Base-by-base conservation (phyloP, 73 alveolate species). In the Urostyla sp. region DNA sequence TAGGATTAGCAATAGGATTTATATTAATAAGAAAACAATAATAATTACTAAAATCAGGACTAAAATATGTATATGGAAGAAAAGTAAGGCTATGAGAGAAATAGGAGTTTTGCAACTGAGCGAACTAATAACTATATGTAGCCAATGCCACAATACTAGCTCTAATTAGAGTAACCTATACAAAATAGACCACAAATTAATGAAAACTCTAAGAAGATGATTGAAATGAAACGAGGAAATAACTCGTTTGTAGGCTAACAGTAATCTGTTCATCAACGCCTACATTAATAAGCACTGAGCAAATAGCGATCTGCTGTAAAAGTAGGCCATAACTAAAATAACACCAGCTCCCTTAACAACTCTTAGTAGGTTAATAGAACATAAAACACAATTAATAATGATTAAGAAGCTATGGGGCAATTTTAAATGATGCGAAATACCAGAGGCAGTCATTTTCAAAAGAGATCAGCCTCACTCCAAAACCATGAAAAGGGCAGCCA, bases 261-360 rank as follows among this genome's bases (percentile, higher is more conserved):
- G 20, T 23, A 10, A 8, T 15, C 77, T 6, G 87, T 75, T 13
- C 75, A 75, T 40, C 32, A 40, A 15, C 55, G 87, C 37, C 40
- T 75, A 16, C 87, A 75, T 75, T 58, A 57, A 40, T 58, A 75
- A 58, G 87, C 87, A 2, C 50, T 53, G n/a, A 24, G 80, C 20
- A 75, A 57, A 27, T 34, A 75, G 35, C n/a, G 58, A 36, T 58
- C 60, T 4, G 43, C 10, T 6, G 28, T 15, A 23, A 8, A 15
- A 15, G 28, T 7, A 24, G 28, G n/a, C 18, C 15, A 15, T 31
- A 56, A 18, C 31, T 4, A 20, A 20, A 56, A 20, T n/a, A 16
- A 16, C 20, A 10, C 10, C 10, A 40, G 20, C 15, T 40, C 15
- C 52, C 52, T 11, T 16, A 40, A 16, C 15, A 40, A 40, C 15